A percentile compares a stretch with the other conserved stretches of the same genome.
Conservation (phyloP, 1,284 basidiomycete genomes). For the Ustilago shanxiensis region DNA sequence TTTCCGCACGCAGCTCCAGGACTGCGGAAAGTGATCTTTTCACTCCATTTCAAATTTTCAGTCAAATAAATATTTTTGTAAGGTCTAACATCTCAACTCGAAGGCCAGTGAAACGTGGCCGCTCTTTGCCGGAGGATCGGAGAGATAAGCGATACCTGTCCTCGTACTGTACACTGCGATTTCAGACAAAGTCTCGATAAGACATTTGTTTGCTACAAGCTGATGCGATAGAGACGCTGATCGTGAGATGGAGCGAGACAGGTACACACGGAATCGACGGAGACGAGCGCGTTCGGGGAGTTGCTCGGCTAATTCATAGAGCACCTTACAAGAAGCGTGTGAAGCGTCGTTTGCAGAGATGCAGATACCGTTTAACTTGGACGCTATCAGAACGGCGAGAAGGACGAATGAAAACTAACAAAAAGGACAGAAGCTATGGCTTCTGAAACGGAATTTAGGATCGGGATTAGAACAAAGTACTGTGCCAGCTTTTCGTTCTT, state of each 20-base stretch:
- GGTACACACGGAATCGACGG: background rate
- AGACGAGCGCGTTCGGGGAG: constrained; percentile 1
- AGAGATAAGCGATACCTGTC: background rate
- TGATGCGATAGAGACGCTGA: too few relatives aligned
- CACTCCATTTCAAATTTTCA: background rate
- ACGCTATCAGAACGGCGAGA: too few relatives aligned
- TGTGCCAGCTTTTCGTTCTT: too few relatives aligned
- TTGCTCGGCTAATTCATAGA: constrained; percentile 1
- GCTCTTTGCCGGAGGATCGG: too few relatives aligned
- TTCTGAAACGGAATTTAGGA: too few relatives aligned
- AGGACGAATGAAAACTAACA: too few relatives aligned
- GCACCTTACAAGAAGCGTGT: background rate
- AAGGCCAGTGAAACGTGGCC: background rate
- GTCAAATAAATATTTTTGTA: background rate
- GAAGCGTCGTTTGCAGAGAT: background rate
- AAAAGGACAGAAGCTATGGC: too few relatives aligned
- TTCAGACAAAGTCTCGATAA: background rate
- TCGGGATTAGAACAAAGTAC: too few relatives aligned
- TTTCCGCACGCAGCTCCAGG: background rate
- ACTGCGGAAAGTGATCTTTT: constrained; percentile 48
- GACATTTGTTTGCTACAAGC: too few relatives aligned
- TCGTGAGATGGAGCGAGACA: background rate
- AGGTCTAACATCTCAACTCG: constrained; percentile 19
- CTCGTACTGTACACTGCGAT: background rate
- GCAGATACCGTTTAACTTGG: too few relatives aligned